Conservation (phyloP, 306 rosid genomes). For the Begonia loranthoides region DNA sequence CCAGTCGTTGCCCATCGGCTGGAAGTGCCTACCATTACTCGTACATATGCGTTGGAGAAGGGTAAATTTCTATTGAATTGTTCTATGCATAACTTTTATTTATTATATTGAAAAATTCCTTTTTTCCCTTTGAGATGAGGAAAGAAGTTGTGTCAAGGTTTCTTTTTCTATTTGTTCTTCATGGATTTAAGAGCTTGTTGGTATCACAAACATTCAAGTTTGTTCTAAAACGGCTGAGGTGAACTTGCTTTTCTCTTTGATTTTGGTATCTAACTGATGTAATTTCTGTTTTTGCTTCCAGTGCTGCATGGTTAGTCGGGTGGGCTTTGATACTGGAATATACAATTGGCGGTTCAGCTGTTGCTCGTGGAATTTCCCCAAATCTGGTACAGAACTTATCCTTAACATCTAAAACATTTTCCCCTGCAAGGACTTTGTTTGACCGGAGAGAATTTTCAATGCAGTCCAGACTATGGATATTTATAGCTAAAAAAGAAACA, state of each 20-base stretch:
- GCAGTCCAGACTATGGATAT: neutral
- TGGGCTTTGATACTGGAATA: constrained; percentile 89
- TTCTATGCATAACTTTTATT: no score
- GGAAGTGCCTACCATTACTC: constrained; percentile 99
- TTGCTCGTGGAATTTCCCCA: constrained; percentile 89
- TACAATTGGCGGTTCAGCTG: constrained; percentile 77
- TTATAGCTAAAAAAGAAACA: neutral
- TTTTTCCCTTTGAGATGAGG: no score
- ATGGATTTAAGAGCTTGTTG: no score
- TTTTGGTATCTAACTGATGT: no score
- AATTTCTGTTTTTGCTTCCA: constrained; percentile 9
- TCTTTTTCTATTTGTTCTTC: no score
- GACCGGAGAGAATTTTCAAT: neutral
- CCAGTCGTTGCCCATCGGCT: constrained; percentile 93
- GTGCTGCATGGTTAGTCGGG: constrained; percentile 96
- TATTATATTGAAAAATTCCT: no score
- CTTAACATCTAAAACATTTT: no score
- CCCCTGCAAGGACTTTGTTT: neutral
- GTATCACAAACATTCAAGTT: no score
- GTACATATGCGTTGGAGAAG: constrained; percentile 90
- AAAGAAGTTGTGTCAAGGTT: no score
- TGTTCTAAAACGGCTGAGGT: no score
- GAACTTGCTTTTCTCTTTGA: no score
- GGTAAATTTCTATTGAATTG: constrained; percentile 24
- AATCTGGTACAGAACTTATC: constrained; percentile 40